Conservation (phyloP, 306 rosid species). For the Trifolium subterraneum region DNA sequence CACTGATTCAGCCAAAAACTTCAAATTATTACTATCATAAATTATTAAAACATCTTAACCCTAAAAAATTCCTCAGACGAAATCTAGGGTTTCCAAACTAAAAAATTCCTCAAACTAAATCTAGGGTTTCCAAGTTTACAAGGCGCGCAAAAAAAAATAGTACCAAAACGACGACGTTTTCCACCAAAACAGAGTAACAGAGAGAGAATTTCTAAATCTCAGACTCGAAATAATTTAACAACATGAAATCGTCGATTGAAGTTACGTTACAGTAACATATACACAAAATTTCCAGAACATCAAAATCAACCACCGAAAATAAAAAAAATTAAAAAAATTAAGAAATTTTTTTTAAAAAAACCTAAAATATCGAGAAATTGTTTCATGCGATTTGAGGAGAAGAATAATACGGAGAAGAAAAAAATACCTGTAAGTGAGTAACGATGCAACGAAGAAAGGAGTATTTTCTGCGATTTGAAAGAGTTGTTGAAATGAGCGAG, state of each 20-base stretch:
- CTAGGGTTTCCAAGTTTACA: constrained; percentile 31
- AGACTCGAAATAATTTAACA: not conserved
- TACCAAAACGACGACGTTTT: not conserved
- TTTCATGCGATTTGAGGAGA: not conserved
- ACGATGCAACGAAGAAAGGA: not conserved
- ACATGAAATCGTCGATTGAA: not conserved
- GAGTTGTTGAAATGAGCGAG: not conserved
- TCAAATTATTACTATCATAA: not conserved
- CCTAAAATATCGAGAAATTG: not conserved
- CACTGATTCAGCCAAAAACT: not conserved
- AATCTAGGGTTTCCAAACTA: constrained; percentile 31
- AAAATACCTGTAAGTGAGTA: not conserved
- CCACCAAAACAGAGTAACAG: not conserved
- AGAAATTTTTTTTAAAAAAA: not conserved
- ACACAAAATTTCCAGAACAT: not conserved
- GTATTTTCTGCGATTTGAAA: not conserved
- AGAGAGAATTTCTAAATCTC: not conserved
- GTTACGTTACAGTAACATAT: not conserved
- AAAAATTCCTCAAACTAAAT: not conserved
- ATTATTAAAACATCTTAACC: not conserved
- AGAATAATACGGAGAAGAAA: not conserved
- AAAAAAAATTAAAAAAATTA: too few relatives aligned
- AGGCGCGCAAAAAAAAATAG: not conserved
- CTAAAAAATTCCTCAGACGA: not conserved
- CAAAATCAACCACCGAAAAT: not conserved